These are phyloP conservation scores for Metschnikowia noctiluminum DNA, from an alignment of 805 yeast genomes.

Conservation along the genomic window DNA sequence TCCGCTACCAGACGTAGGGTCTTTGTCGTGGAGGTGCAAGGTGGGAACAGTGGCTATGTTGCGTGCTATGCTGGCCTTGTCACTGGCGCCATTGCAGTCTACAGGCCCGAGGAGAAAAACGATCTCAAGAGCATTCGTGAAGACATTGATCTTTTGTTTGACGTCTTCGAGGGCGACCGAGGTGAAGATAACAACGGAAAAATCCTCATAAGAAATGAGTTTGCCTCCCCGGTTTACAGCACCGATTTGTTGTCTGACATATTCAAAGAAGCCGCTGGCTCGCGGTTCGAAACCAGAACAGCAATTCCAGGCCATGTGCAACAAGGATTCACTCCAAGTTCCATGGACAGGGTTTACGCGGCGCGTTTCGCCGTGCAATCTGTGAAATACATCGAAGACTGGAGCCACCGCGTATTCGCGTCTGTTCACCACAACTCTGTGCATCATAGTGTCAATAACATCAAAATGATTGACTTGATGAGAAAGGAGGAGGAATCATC, in stretches of 20 bases:
- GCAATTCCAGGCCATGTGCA: constrained; percentile 98
- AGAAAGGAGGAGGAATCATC: constrained; percentile 27
- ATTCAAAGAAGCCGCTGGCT: constrained; percentile 72
- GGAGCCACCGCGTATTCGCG: constrained; percentile 20
- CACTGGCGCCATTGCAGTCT: constrained; percentile 88
- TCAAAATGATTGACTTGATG: constrained; percentile 20
- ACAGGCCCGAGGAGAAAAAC: constrained; percentile 87
- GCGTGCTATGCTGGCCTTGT: constrained; percentile 83
- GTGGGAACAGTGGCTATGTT: constrained; percentile 93
- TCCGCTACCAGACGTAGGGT: constrained; percentile 91
- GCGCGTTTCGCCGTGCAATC: constrained; percentile 88
- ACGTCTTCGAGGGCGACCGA: constrained; percentile 65
- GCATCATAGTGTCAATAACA: constrained; percentile 20
- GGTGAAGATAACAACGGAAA: constrained; percentile 86
- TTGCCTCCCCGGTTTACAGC: constrained; percentile 77
- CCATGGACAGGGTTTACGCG: constrained; percentile 89
- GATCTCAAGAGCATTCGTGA: constrained; percentile 26
- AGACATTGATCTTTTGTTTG: constrained; percentile 46
- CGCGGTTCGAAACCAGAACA: constrained; percentile 83
- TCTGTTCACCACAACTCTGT: constrained; percentile 16
- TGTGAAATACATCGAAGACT: constrained; percentile 73
- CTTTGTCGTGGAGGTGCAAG: constrained; percentile 96
- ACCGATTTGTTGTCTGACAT: constrained; percentile 82
- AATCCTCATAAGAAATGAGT: constrained; percentile 76
- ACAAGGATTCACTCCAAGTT: constrained; percentile 94